Conservation (phyloP, 2,329 filamentous ascomycete species). For the Fusarium annulatum region DNA sequence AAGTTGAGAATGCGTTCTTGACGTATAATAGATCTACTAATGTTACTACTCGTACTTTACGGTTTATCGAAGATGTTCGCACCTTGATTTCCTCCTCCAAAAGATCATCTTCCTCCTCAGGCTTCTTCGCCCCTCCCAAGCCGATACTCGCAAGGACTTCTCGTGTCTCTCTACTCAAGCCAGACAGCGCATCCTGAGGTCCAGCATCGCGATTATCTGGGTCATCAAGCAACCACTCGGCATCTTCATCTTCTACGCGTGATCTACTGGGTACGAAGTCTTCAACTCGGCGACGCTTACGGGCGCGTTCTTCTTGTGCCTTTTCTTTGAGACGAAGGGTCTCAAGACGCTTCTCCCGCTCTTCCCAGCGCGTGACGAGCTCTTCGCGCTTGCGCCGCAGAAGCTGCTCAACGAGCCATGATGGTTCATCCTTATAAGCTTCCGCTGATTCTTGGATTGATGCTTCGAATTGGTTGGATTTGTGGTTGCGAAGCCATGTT, state of each 20-base stretch:
- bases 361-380: slow-evolving; percentile 73
- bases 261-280: slow-evolving; percentile 31
- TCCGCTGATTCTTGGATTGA: slow-evolving; percentile 58
- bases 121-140: slow-evolving; percentile 52
- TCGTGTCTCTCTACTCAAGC: slow-evolving; percentile 79
- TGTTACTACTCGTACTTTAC: slow-evolving; percentile 46
- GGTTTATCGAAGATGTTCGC: slow-evolving; percentile 25
- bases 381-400: slow-evolving; percentile 74
- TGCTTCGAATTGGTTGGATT: slow-evolving; percentile 68
- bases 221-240: slow-evolving; percentile 80
- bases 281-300: slow-evolving; percentile 60
- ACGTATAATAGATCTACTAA: slow-evolving; percentile 84
- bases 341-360: slow-evolving; percentile 78
- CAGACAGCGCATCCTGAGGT: slow-evolving; percentile 57
- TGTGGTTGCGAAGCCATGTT: slow-evolving; percentile 90
- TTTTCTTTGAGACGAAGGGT: slow-evolving; percentile 72
- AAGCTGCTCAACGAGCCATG: slow-evolving; percentile 86
- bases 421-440: slow-evolving; percentile 74
- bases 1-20: slow-evolving; percentile 90
- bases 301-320: slow-evolving; percentile 62
- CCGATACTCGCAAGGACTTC: slow-evolving; percentile 77
- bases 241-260: slow-evolving; percentile 64
- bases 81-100: slow-evolving; percentile 76
- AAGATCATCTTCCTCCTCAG: slow-evolving; percentile 57
- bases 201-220: slow-evolving; percentile 61